Base-by-base conservation (phyloP, 192 early-diverging fungal genomes). In the Paraglomus brasilianum region DNA sequence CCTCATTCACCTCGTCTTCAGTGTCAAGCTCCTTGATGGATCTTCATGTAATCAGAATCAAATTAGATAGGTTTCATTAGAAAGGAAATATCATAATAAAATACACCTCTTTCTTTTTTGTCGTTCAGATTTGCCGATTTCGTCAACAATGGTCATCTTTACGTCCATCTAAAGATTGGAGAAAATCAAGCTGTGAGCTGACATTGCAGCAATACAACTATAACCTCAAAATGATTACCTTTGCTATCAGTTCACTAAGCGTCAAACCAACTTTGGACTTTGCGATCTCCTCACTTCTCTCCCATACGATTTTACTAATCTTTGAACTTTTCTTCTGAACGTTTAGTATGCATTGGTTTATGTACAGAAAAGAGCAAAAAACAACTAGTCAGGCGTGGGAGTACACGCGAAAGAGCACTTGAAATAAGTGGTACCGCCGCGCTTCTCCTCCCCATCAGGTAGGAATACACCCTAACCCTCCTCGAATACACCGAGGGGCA, bases 401-500 rank as follows among this genome's bases (percentile, higher is more conserved):
- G n/a, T n/a, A n/a, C n/a, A n/a, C n/a, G n/a, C n/a, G n/a, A n/a
- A n/a, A n/a, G n/a, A n/a, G n/a, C 43, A 67, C 43, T 67, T 67
- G 39, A 52, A 67, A 24, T 36, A 42, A 67, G 43, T 43, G 48
- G 52, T 52, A 67, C 66, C 66, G 43, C 48, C 66, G 52, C 48
- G 48, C 48, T 67, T 67, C n/a, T n/a, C n/a, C 66, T 67, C 66
- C 66, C 66, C 66, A 67, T 67, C 66, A 49, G 66, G 66, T 67
- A 52, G 42, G 44, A 36, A 36, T 5, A 53, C 43, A 45, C 19
- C 43, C 30, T 67, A 67, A 67, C 66, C 66, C 66, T 67, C 30
- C 66, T 44, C 43, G 66, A 67, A 36, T 52, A 6, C n/a, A 36
- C 52, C 66, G 66, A 52, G 48, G 66, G 66, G 66, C 30, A 49